These are phyloP conservation scores for Geotrichum aggregatum DNA, from an alignment of 1,139 yeast species.

Conservation along the genomic window DNA sequence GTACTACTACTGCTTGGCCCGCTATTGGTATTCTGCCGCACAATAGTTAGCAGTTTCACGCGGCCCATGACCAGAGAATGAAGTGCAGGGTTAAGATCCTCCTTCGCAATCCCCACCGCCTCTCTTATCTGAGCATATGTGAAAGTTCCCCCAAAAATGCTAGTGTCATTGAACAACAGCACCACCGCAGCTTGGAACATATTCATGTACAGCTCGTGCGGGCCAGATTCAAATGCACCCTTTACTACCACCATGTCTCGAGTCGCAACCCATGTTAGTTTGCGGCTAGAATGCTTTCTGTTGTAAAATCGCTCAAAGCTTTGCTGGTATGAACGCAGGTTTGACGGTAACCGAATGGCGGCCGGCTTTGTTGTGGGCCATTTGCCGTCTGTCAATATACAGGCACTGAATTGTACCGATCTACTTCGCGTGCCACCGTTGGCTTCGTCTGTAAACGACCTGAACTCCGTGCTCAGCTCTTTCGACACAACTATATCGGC, in stretches of 20 bases:
- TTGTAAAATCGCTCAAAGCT: constrained; percentile 3
- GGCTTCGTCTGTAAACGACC: background rate
- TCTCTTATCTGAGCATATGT: background rate
- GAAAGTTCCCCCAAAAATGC: background rate
- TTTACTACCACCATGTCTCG: constrained; percentile 35
- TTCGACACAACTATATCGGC: background rate
- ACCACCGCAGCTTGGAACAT: constrained; percentile 36
- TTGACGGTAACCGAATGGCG: background rate
- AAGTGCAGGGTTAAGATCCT: constrained; percentile 9
- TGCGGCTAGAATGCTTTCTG: constrained; percentile 18
- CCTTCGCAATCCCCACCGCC: background rate
- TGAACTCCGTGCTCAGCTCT: background rate
- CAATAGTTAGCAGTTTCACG: constrained; percentile 3
- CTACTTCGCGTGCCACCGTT: too few species aligned
- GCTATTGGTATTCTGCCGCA: background rate
- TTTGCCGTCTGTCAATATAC: constrained; percentile 1
- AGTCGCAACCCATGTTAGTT: constrained; percentile 36
- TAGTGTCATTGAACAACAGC: constrained; percentile 31
- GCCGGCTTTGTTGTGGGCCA: background rate
- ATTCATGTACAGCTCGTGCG: constrained; percentile 34
- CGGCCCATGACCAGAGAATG: constrained; percentile 9
- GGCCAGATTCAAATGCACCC: constrained; percentile 35
- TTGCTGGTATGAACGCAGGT: background rate
- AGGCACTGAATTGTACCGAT: background rate
- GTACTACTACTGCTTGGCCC: background rate